These are phyloP conservation scores for Hypoxylon sp. DNA, from an alignment of 2,329 filamentous ascomycete genomes.

Conservation along the genomic window DNA sequence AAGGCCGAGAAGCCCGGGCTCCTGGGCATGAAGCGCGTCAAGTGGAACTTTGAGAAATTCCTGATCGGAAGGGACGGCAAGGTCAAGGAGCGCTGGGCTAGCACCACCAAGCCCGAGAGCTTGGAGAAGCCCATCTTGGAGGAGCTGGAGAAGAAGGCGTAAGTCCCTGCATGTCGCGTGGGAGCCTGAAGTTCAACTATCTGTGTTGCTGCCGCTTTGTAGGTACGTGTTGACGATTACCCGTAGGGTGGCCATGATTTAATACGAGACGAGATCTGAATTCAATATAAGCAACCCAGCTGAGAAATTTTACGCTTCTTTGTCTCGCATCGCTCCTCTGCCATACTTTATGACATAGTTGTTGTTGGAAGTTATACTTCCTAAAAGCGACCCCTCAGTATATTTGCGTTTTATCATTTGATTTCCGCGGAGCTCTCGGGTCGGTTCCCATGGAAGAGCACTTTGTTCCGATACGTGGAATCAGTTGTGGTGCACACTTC, in stretches of 20 bases:
- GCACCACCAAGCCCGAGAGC: constrained; percentile 85
- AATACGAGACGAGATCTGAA: constrained; percentile 28
- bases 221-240: constrained; percentile 49
- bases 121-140: constrained; percentile 82
- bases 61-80: constrained; percentile 87
- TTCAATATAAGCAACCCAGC: neutral
- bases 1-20: constrained; percentile 83
- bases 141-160: constrained; percentile 73
- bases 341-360: neutral
- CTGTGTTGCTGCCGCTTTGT: constrained; percentile 10
- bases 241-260: constrained; percentile 50
- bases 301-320: neutral
- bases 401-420: neutral
- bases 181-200: neutral
- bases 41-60: constrained; percentile 99
- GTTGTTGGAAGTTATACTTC: neutral
- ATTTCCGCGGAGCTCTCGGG: neutral
- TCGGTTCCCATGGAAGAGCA: neutral
- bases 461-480: neutral
- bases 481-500: neutral
- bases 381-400: neutral
- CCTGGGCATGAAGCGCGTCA: constrained; percentile 89
- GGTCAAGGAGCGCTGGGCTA: constrained; percentile 89
- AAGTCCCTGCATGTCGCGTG: constrained; percentile 48
- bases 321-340: neutral